Percentiles rank a stretch among this genome's conserved stretches.
These are phyloP conservation scores for cucumber (Cucumis sativus) DNA, from an alignment of 306 rosid genomes.

Conservation along the genomic window DNA sequence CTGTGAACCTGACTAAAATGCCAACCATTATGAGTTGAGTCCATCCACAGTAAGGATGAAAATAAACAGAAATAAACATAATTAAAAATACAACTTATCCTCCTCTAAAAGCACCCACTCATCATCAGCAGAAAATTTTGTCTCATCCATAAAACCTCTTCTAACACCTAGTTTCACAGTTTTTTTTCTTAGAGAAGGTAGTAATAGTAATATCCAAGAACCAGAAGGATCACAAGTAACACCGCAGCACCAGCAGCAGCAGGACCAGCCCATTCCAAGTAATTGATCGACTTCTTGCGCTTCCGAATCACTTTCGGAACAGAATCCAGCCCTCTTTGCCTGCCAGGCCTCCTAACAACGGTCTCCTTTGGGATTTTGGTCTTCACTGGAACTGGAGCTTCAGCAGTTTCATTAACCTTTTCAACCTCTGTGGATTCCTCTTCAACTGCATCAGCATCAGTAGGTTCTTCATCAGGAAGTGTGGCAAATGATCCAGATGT, in stretches of 20 bases:
- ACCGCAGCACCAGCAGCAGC: slow-evolving; percentile 23
- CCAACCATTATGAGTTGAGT: slow-evolving; percentile 24
- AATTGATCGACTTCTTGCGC: slow-evolving; percentile 54
- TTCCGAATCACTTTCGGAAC: slow-evolving; percentile 49
- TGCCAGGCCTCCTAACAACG: slow-evolving; percentile 30
- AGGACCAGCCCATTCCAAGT: slow-evolving; percentile 58
- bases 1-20: neutral
- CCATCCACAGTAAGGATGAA: slow-evolving; percentile 37
- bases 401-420: slow-evolving; percentile 25
- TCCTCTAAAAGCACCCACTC: slow-evolving; percentile 12
- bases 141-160: slow-evolving; percentile 15
- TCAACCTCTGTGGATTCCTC: slow-evolving; percentile 41
- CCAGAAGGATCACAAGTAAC: slow-evolving; percentile 29
- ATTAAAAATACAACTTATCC: slow-evolving; percentile 24
- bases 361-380: slow-evolving; percentile 41
- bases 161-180: slow-evolving; percentile 11
- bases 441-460: slow-evolving; percentile 23
- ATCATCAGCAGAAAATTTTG: slow-evolving; percentile 17
- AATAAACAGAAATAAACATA: slow-evolving; percentile 35
- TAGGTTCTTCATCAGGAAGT: slow-evolving; percentile 36
- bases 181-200: slow-evolving; percentile 28
- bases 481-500: slow-evolving; percentile 18
- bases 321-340: slow-evolving; percentile 36
- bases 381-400: slow-evolving; percentile 29
- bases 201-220: slow-evolving; percentile 36